phyloP scores from a whole-genome alignment of 2,329 filamentous ascomycete species.

The Calonectria naviculata region DNA sequence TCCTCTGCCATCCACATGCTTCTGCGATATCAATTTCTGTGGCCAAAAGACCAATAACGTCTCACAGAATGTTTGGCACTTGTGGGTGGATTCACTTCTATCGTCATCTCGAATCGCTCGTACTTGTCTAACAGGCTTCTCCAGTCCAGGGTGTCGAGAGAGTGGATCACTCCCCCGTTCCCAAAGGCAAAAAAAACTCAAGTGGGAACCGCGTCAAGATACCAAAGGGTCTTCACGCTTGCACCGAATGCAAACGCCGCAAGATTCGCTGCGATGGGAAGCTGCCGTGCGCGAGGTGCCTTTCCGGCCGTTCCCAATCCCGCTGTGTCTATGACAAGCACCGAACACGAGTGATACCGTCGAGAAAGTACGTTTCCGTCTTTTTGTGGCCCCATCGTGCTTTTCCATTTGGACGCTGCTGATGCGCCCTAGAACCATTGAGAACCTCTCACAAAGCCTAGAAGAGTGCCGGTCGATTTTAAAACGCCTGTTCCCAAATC shows the following conservation, averaged over 20 bases:
- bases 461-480: slow-evolving; percentile 6
- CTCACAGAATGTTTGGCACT: background rate
- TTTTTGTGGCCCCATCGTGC: no score
- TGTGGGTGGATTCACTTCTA: background rate
- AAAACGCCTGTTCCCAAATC: slow-evolving; percentile 1
- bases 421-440: background rate
- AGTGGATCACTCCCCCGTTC: background rate
- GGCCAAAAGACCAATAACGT: no score
- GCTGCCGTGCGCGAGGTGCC: slow-evolving; percentile 7
- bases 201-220: background rate
- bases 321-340: slow-evolving; percentile 15
- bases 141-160: background rate
- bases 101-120: background rate
- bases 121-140: background rate
- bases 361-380: slow-evolving; percentile 15
- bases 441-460: slow-evolving; percentile 2
- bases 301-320: slow-evolving; percentile 3
- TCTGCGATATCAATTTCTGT: no score
- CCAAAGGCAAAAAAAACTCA: background rate
- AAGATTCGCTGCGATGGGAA: slow-evolving; percentile 17
- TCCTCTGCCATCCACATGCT: no score
- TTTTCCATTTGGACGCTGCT: background rate
- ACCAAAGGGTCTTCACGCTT: background rate
- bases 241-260: slow-evolving; percentile 13
- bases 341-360: slow-evolving; percentile 10